Conservation (phyloP, 805 yeast species). For the Saturnispora ahearnii region DNA sequence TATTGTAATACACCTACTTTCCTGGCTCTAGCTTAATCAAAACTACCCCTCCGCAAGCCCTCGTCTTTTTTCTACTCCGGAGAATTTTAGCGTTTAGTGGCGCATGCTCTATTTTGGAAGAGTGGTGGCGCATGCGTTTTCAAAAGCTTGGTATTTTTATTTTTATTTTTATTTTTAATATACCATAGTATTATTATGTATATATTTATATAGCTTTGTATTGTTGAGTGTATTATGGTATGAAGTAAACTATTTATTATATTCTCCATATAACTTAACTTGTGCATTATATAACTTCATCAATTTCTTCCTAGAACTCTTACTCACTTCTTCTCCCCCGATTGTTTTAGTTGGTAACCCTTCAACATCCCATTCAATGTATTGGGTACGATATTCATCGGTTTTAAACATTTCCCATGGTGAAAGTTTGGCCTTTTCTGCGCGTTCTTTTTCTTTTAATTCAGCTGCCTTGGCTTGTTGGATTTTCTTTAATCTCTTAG, state of each 20-base stretch:
- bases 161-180: too few relatives aligned
- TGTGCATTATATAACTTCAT: slow-evolving; percentile 71
- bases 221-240: not conserved
- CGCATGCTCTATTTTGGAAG: too few relatives aligned
- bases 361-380: slow-evolving; percentile 70
- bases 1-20: too few relatives aligned
- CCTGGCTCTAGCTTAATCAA: too few relatives aligned
- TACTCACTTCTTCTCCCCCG: slow-evolving; percentile 76
- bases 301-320: slow-evolving; percentile 79
- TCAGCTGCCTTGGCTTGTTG: slow-evolving; percentile 53
- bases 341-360: slow-evolving; percentile 76
- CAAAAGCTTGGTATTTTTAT: too few relatives aligned
- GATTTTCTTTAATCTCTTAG: slow-evolving; percentile 37
- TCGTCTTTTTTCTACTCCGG: too few relatives aligned
- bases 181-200: too few relatives aligned
- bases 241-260: slow-evolving; percentile 12
- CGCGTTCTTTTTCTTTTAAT: slow-evolving; percentile 52
- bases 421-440: slow-evolving; percentile 55
- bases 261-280: slow-evolving; percentile 72
- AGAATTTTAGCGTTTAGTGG: too few relatives aligned
- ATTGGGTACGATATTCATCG: slow-evolving; percentile 31
- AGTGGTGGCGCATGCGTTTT: too few relatives aligned
- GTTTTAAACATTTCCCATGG: slow-evolving; percentile 71
- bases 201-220: too few relatives aligned
- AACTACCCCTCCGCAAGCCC: too few relatives aligned